Base-by-base conservation (phyloP, 176 grass and related monocot species). In the Saccharum officinarum region DNA sequence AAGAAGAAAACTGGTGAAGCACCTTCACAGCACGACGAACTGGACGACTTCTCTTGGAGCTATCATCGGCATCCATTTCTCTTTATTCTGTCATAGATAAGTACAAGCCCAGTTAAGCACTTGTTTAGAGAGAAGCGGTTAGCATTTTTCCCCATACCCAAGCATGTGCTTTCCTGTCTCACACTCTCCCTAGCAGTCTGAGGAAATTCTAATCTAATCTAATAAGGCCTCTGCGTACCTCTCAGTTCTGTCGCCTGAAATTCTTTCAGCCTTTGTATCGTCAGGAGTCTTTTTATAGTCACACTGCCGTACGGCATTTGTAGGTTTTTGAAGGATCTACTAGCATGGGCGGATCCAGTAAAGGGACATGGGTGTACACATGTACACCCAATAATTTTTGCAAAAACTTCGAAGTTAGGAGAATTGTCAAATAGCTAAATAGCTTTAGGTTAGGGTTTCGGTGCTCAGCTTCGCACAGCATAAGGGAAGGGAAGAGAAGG, bases 1-100 rank as follows among this genome's bases (percentile, higher is more conserved):
- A 50, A 49, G 63, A 77, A n/a, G 8, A 78, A 79, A 13, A 74
- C 20, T 57, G 33, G 16, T 30, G 22, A 34, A 17, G 38, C 73
- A 86, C 89, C 75, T 87, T 91, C 18, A 15, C 82, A 47, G 38
- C 23, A 20, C 18, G 80, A 63, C 69, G 88, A 61, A 61, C 61
- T 46, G 78, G 36, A 52, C 33, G 80, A 4, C 37, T 54, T 71
- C 12, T 78, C 47, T 75, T 84, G 13, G 85, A 63, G n/a, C n/a
- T 69, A 34, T 46, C 59, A n/a, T 11, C 80, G 7, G 31, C 68
- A 20, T 87, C 84, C 89, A 87, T 90, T 52, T 79, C 30, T 54
- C 8, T 4, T 62, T 62, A 10, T 16, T 52, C 84, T 86, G 38
- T 59, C 22, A 68, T n/a, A 61, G 25, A 28, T 16, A 39, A 39